These are phyloP conservation scores for Aspergillus carbonarius DNA, from an alignment of 2,329 filamentous ascomycete genomes.

Conservation along the genomic window DNA sequence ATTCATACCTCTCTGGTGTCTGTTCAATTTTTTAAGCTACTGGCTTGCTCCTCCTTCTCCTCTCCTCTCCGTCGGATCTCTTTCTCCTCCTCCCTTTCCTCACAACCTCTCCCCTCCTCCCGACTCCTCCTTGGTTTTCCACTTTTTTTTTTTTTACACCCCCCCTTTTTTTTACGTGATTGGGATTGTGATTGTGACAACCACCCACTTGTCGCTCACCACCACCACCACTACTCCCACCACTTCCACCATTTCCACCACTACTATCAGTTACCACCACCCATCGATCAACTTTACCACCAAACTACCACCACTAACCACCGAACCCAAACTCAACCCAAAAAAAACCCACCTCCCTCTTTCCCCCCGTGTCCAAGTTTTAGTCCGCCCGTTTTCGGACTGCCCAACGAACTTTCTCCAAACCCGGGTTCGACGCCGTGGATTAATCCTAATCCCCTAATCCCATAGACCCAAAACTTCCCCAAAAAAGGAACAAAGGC, in stretches of 20 bases:
- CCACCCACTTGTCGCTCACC: background rate
- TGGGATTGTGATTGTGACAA: slow-evolving; percentile 3
- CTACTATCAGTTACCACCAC: background rate
- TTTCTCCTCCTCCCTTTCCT: slow-evolving; percentile 9
- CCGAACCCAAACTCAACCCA: background rate
- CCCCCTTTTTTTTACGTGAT: background rate
- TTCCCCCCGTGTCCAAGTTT: slow-evolving; percentile 7
- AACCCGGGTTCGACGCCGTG: background rate
- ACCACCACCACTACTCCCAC: background rate
- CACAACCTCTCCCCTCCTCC: background rate
- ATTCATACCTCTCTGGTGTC: background rate
- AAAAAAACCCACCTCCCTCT: background rate
- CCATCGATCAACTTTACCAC: background rate
- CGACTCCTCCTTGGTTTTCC: background rate
- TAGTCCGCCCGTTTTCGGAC: slow-evolving; percentile 19
- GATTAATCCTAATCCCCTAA: slow-evolving; percentile 5
- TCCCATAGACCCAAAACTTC: background rate
- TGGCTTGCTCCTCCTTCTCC: slow-evolving; percentile 7
- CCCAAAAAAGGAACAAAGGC: slow-evolving; percentile 6
- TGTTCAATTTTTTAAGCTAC: background rate
- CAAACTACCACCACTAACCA: background rate
- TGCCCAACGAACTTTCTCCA: slow-evolving; percentile 11
- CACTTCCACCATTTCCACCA: background rate
- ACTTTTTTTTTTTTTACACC: background rate
- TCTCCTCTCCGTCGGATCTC: slow-evolving; percentile 10